Conservation (phyloP, 306 rosid species). For the Vachellia collinsii region DNA sequence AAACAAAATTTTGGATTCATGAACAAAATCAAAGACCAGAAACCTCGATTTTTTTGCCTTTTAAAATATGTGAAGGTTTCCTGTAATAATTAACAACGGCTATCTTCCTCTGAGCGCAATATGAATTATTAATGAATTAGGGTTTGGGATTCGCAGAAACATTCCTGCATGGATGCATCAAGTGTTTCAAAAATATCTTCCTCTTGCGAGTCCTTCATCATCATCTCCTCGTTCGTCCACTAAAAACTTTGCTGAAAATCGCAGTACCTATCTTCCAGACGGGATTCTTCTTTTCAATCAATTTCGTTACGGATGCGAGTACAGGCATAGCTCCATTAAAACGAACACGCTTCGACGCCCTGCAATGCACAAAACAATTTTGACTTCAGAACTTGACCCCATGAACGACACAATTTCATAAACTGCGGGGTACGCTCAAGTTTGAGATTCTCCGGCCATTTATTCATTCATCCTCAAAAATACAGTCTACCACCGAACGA, state of each 20-base stretch:
- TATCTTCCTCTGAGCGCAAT: not conserved
- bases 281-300: conserved; percentile 41
- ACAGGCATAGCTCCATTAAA: conserved; percentile 41
- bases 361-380: conserved; percentile 37
- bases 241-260: conserved; percentile 34
- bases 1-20: too few relatives aligned
- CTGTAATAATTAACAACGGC: not conserved
- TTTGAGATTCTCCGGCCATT: not conserved
- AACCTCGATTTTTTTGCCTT: not conserved
- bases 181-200: not conserved
- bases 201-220: not conserved
- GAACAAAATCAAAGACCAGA: not conserved
- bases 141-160: not conserved
- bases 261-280: conserved; percentile 46
- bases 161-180: not conserved
- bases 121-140: not conserved
- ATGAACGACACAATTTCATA: conserved; percentile 17
- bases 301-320: conserved; percentile 40
- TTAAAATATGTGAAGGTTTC: not conserved
- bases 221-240: conserved; percentile 5
- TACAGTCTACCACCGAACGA: too few relatives aligned
- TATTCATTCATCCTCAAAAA: not conserved
- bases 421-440: not conserved
- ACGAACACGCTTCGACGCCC: not conserved
- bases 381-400: conserved; percentile 45